phyloP scores from a whole-genome alignment of 1,284 basidiomycete species.

The Meripilus lineatus region DNA sequence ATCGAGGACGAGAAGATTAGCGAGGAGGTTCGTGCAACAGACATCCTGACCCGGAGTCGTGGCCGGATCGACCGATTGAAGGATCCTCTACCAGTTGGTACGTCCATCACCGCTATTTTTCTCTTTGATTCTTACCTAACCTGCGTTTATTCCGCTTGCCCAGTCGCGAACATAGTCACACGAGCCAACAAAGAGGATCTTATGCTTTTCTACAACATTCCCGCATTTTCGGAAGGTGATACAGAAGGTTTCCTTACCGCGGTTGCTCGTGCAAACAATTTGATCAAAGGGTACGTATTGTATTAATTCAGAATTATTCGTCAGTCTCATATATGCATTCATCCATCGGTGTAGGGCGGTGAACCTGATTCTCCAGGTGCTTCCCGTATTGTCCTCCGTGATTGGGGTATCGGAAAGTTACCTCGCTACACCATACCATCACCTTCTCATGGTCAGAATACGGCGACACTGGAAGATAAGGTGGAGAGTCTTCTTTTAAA shows the following conservation, averaged over 20 bases:
- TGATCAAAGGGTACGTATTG: slow-evolving; percentile 74
- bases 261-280: slow-evolving; percentile 74
- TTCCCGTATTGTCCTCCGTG: slow-evolving; percentile 79
- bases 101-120: slow-evolving; percentile 19
- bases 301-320: not conserved
- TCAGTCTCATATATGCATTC: slow-evolving; percentile 3
- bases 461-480: slow-evolving; percentile 19
- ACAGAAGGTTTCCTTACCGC: slow-evolving; percentile 76
- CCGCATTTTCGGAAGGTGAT: slow-evolving; percentile 75
- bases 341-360: slow-evolving; percentile 50
- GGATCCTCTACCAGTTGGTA: slow-evolving; percentile 77
- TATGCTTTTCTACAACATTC: slow-evolving; percentile 87
- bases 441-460: slow-evolving; percentile 20
- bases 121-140: not conserved
- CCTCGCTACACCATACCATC: slow-evolving; percentile 73
- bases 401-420: slow-evolving; percentile 85
- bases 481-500: slow-evolving; percentile 44
- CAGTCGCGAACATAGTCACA: slow-evolving; percentile 73
- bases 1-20: too few relatives aligned
- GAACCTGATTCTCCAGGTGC: slow-evolving; percentile 76
- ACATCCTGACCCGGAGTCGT: slow-evolving; percentile 75
- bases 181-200: slow-evolving; percentile 78
- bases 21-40: slow-evolving; percentile 50
- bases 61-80: slow-evolving; percentile 88
- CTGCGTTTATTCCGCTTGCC: slow-evolving; percentile 4